Percentiles rank a stretch among this genome's conserved stretches.
These are phyloP conservation scores for Umbelopsis isabellina DNA, from an alignment of 192 early-diverging fungal species.

Conservation along the genomic window DNA sequence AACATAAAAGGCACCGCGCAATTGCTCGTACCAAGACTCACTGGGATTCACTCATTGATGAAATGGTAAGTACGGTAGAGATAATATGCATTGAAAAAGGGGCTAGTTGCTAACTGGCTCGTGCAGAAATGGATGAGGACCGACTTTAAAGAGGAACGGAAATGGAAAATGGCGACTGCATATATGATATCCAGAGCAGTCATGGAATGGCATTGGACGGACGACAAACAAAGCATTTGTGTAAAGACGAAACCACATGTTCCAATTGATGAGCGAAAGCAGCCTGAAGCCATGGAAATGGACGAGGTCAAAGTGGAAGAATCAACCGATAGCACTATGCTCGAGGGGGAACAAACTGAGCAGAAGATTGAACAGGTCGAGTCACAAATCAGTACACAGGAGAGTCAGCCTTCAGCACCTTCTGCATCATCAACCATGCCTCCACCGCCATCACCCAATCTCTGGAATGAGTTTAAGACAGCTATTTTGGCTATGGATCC, in stretches of 20 bases:
- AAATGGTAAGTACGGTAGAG: constrained; percentile 63
- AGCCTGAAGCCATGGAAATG: not conserved
- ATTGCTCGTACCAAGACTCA: constrained; percentile 63
- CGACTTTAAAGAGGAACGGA: constrained; percentile 82
- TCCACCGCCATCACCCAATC: constrained; percentile 43
- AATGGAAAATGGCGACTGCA: constrained; percentile 80
- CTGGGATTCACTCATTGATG: constrained; percentile 79
- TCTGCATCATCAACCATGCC: constrained; percentile 37
- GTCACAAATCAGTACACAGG: not conserved
- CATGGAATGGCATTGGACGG: constrained; percentile 74
- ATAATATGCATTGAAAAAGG: not conserved
- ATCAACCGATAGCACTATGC: not conserved
- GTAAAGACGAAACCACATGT: constrained; percentile 36
- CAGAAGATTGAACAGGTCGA: not conserved
- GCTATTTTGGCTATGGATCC: constrained; percentile 40
- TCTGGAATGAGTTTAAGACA: constrained; percentile 43
- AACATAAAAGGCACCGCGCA: constrained; percentile 65
- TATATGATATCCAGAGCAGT: constrained; percentile 64
- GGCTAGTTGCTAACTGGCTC: not conserved
- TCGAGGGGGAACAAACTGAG: not conserved
- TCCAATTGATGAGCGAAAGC: constrained; percentile 12
- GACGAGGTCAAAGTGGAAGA: constrained; percentile 25
- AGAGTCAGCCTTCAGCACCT: not conserved
- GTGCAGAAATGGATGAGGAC: constrained; percentile 74
- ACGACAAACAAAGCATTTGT: constrained; percentile 70